Evolutionary conservation across 176 grass and related monocot genomes (phyloP), one percentile per base, ranked within the genome.

Genomic region (Oryza australiensis): DNA sequence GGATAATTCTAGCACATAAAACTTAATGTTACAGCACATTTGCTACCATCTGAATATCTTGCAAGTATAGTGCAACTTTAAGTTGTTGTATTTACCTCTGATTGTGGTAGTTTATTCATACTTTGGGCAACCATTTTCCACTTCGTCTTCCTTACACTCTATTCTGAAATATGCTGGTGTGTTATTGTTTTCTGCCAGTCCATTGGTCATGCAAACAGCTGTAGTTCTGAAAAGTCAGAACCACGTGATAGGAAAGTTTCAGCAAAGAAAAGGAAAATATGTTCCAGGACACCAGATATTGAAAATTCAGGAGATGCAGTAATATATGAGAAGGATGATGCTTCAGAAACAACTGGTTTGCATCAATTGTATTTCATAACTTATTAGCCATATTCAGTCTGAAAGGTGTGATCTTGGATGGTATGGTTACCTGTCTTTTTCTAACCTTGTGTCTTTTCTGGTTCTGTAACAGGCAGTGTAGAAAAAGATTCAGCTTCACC

Each of bases 241-340:
- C 75, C 82, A 48, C 88, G 78, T 80, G 80, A 81, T 83, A 28
- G 28, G 76, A 42, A 78, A 64, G 40, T 66, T 84, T 43, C 46
- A 80, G 26, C 79, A 42, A 95, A 93, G 90, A 95, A 93, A 89
- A 95, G 84, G 81, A 98, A 93, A 98, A 5, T 98, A 78, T 87
- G 73, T 80, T 72, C 80, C 7, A 66, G 77, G 62, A 43, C 48
- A 62, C 74, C 69, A 75, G 77, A 84, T 66, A 35, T 66, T 27
- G 38, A 81, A 73, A 73, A 75, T 83, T 68, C 68, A 74, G 90
- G 62, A 76, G 59, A 73, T 83, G 18, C 64, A 42, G 80, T 70
- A 75, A 87, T 42, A 32, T 80, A 64, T 86, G 60, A 16, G 27
- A 80, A 68, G 2, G 40, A 2, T n/a, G 82, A 60, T 81, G 65